Evolutionary conservation across 1,284 basidiomycete species (phyloP), one percentile per base, ranked within the genome.

Genomic region (Macrocybe sp.): DNA sequence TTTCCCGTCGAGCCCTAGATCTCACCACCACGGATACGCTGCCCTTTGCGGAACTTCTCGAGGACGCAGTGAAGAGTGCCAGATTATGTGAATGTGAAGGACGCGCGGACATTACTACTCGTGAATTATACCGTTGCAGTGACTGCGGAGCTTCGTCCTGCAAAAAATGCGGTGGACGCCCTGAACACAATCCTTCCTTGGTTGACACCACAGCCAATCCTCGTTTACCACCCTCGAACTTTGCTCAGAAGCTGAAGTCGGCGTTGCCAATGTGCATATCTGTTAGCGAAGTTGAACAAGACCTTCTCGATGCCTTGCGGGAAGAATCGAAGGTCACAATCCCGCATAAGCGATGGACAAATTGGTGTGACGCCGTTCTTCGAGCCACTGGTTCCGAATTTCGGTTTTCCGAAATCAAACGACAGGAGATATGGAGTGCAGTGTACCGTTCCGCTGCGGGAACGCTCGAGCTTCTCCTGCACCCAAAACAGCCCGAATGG

Each of bases 41-140:
- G 11, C 64, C 80, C 1, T 69, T 93, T 33, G 28, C 67, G 1
- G 70, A 77, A 12, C 69, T 97, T 10, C 74, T 97, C 30, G 63
- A 64, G 6, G 69, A 78, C 9, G 94, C 94, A 0, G 67, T 78
- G 49, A 74, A 75, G 52, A 93, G 89, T 52, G 75, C 83, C 3
- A 82, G 94, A 16, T 78, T 93, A 28, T 97, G 94, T 62, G 73
- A 77, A 22, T 97, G 94, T 61, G 95, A 97, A 65, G 95, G 94
- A 2, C 85, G 91, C 10, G 78, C 81, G 31, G 86, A 82, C 50
- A 84, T 91, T 56, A 89, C 89, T 0, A 75, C 74, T 5, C 74
- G 83, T n/a, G 71, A 78, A 12, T 72, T 97, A 35, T 76, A 80
- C 45, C 78, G 76, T 10, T 97, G 94, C 64, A 52, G 63, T 7